Percentiles rank a stretch among this genome's conserved stretches.
Evolutionary conservation across 2,329 filamentous ascomycete genomes (phyloP).

Genomic region (Aureobasidium sp.): DNA sequence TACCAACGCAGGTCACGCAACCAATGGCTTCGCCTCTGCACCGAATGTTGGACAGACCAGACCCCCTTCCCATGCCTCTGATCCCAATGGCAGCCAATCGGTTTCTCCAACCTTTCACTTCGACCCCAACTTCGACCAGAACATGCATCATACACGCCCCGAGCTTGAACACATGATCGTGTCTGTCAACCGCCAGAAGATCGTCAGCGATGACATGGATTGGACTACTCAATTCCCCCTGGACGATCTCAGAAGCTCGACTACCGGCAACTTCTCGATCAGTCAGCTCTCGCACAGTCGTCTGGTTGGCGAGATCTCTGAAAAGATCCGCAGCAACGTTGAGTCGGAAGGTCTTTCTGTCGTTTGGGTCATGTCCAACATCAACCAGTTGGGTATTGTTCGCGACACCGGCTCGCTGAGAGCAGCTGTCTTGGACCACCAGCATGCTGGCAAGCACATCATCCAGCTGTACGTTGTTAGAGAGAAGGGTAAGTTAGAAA

Average conservation of each 20-base stretch:
- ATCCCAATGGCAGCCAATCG: not conserved
- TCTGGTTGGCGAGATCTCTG: not conserved
- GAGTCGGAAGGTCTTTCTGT: not conserved
- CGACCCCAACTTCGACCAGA: not conserved
- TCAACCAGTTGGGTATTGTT: not conserved
- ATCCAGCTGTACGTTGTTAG: not conserved
- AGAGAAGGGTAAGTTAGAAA: not conserved
- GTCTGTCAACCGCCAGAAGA: not conserved
- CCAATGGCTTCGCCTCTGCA: not conserved
- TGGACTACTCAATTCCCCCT: not conserved
- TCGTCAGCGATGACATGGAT: not conserved
- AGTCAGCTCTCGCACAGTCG: not conserved
- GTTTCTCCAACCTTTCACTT: not conserved
- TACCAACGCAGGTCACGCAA: not conserved
- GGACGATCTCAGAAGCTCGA: not conserved
- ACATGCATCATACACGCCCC: not conserved
- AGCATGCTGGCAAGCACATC: not conserved
- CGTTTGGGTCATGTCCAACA: not conserved
- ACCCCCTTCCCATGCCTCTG: not conserved
- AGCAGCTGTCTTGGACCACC: not conserved
- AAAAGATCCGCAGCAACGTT: not conserved
- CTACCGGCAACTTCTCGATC: not conserved
- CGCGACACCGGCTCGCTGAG: not conserved
- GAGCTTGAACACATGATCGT: not conserved
- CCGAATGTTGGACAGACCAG: not conserved